Evolutionary conservation across 2,329 filamentous ascomycete genomes (phyloP), one percentile per base, ranked within the genome.

Genomic region (Ramichloridium luteum): DNA sequence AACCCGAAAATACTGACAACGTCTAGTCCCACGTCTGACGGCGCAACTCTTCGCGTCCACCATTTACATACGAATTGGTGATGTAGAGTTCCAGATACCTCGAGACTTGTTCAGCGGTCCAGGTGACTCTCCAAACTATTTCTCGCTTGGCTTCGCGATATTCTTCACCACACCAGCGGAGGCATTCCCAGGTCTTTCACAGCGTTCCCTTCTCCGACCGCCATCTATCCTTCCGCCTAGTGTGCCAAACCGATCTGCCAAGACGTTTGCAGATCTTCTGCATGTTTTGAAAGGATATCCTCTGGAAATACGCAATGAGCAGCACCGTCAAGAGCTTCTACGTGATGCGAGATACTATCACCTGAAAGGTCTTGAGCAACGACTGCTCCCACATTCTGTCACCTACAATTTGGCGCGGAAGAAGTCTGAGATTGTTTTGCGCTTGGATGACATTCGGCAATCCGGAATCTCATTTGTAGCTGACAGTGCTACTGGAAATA

Each of bases 51-150:
- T 88, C 57, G 82, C 88, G 46, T 83, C 84, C 40, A 81, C 81
- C 48, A 92, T 94, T 51, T 93, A 86, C 63, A 85, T 93, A 48
- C 79, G 81, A 39, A 88, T 96, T 47, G 88, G 88, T 37, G 74
- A 82, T 45, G 74, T 72, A 36, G 76, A 90, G 47, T 96, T 96
- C 58, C 80, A 85, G 53, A 86, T 96, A 43, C 81, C 86, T 2
- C 80, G 85, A 40, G 82, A 93, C 46, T 67, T 93, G 39, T 93
- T 96, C 57, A 78, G 72, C 16, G 71, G 73, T 20, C 83, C 85
- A 1, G 88, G 86, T 15, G 86, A 96, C 59, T 77, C 75, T n/a
- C 86, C 86, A 9, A 96, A 96, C 56, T 96, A 85, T 67, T 96
- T 96, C 64, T 80, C 84, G 1, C 70, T 94, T 3, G 86, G 86